These are phyloP conservation scores for Malus orientalis DNA, from an alignment of 306 rosid genomes.

Conservation along the genomic window DNA sequence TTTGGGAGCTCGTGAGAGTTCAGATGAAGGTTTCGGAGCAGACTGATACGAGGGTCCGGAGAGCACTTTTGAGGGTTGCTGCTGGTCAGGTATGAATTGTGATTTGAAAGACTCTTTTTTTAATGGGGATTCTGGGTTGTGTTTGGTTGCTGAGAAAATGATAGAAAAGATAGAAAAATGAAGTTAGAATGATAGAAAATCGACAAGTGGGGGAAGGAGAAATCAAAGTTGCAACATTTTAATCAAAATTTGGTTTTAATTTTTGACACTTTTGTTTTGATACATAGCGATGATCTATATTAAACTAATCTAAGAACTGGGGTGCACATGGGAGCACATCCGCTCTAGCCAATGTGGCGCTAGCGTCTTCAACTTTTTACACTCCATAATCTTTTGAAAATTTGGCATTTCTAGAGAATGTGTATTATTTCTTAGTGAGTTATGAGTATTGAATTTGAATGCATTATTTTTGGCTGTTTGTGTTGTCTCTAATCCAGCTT, in stretches of 20 bases:
- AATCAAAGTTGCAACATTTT: background rate
- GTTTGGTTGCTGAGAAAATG: background rate
- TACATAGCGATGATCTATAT: background rate
- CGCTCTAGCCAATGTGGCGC: background rate
- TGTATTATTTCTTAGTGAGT: background rate
- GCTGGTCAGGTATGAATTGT: constrained; percentile 71
- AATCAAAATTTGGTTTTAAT: background rate
- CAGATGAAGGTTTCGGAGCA: constrained; percentile 90
- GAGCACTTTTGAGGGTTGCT: constrained; percentile 75
- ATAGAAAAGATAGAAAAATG: background rate
- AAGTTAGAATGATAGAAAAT: background rate
- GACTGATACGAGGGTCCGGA: constrained; percentile 66
- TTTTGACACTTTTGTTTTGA: background rate
- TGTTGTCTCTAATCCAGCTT: constrained; percentile 9
- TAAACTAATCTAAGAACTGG: background rate
- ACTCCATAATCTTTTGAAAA: background rate
- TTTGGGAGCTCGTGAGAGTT: constrained; percentile 72
- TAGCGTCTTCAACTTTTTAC: background rate
- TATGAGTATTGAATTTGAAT: background rate
- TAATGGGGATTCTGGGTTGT: background rate
- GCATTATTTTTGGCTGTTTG: background rate
- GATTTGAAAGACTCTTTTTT: background rate
- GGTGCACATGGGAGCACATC: background rate
- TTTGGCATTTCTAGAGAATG: background rate
- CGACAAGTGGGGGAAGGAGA: background rate